Base-by-base conservation (phyloP, 1,284 basidiomycete species). In the Trametes pubescens region DNA sequence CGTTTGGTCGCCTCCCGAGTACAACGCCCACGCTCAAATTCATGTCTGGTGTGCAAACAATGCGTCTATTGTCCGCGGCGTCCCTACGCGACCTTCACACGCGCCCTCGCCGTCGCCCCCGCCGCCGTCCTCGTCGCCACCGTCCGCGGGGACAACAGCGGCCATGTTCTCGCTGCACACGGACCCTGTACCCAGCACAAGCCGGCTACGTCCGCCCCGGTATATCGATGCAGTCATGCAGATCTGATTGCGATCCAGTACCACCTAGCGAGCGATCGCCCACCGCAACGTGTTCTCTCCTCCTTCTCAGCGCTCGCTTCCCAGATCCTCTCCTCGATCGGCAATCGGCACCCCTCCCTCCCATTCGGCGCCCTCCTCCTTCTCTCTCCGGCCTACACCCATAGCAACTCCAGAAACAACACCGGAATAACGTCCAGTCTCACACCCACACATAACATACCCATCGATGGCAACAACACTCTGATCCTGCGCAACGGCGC, bases 181-280 rank as follows among this genome's bases (percentile, higher is more conserved):
- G 66, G 52, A 64, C 64, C 64, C 66, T 68, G 37, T 65, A 64
- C 66, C 66, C 66, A 57, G 59, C 59, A 24, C 34, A 14, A 22
- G 40, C 59, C 59, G 64, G 58, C 37, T 58, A 54, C 53, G 32
- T 32, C 54, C 57, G 60, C 57, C 46, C 57, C 64, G 59, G 54
- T 24, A 57, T 54, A 68, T 68, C 67, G 64, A 68, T 66, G 62
- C 60, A 57, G 59, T 64, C 62, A 60, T 60, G 55, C 67, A 68
- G 67, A 68, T 68, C 64, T 66, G 67, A 68, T 68, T 68, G 62
- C 67, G 64, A 68, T 68, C 62, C 51, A 51, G 58, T 21, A 40
- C 60, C 51, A 56, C 44, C 29, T 40, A 51, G 35, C 51, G 49
- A 47, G 44, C 59, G 46, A 48, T 57, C 55, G 32, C 32, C 52